Conservation (phyloP, 2,329 filamentous ascomycete genomes). For the Rhynchosporium graminicola region DNA sequence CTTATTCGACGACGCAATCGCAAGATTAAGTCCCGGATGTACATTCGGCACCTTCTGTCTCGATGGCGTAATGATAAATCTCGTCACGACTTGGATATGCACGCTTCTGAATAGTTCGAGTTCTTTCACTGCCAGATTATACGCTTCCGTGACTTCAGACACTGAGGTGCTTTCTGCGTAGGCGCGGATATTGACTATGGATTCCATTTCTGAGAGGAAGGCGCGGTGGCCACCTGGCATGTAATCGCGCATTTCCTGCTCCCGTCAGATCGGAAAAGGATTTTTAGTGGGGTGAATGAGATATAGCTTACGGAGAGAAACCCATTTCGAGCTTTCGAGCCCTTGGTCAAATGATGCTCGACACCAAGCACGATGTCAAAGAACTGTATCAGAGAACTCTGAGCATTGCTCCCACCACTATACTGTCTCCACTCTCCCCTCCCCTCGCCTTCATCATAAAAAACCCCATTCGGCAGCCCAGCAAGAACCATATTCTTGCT, state of each 20-base stretch:
- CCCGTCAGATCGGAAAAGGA: background rate
- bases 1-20: constrained; percentile 36
- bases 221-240: constrained; percentile 84
- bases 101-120: constrained; percentile 77
- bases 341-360: constrained; percentile 60
- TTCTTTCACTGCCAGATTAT: constrained; percentile 73
- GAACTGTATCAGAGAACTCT: constrained; percentile 90
- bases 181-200: constrained; percentile 72
- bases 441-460: constrained; percentile 76
- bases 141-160: constrained; percentile 58
- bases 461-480: constrained; percentile 78
- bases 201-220: constrained; percentile 72
- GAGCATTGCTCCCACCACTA: constrained; percentile 90
- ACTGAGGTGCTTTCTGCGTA: constrained; percentile 55
- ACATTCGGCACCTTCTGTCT: constrained; percentile 42
- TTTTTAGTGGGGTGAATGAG: background rate
- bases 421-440: constrained; percentile 71
- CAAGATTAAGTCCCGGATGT: constrained; percentile 45
- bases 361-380: constrained; percentile 86
- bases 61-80: constrained; percentile 86
- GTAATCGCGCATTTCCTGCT: constrained; percentile 74
- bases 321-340: constrained; percentile 29
- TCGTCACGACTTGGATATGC: constrained; percentile 85
- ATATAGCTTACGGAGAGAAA: constrained; percentile 30
- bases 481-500: constrained; percentile 90